Evolutionary conservation across 441 rosid species (phyloP).

Genomic region (Omphalea diandra): DNA sequence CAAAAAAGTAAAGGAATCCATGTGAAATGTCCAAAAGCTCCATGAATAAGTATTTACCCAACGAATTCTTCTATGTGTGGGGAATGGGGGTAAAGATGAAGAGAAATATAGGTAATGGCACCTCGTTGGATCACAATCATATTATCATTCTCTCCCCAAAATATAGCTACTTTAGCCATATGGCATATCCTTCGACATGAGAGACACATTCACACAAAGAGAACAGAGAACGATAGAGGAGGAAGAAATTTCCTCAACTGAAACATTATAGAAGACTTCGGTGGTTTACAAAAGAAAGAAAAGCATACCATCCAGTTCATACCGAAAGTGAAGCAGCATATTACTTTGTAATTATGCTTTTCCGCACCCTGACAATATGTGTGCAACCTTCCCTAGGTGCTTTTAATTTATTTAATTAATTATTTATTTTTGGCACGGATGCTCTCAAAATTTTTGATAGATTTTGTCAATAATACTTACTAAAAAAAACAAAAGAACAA

Average conservation of each 20-base stretch:
- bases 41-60: not conserved
- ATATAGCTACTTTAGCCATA: not conserved
- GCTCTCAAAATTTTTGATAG: no score
- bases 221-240: not conserved
- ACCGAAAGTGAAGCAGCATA: not conserved
- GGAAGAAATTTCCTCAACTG: not conserved
- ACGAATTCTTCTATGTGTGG: not conserved
- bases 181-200: not conserved
- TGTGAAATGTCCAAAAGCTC: not conserved
- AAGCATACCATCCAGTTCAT: not conserved
- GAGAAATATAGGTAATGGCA: not conserved
- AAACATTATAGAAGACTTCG: not conserved
- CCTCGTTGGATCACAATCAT: not conserved
- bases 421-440: no score
- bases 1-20: no score
- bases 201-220: not conserved
- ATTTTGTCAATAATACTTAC: no score
- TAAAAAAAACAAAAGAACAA: no score
- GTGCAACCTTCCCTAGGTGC: no score
- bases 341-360: not conserved
- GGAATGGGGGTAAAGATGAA: not conserved
- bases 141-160: not conserved
- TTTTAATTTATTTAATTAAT: no score
- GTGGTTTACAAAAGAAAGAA: not conserved
- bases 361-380: no score